Evolutionary conservation across 169 alveolate species (phyloP).

Genomic region (Cryptosporidium canis): DNA sequence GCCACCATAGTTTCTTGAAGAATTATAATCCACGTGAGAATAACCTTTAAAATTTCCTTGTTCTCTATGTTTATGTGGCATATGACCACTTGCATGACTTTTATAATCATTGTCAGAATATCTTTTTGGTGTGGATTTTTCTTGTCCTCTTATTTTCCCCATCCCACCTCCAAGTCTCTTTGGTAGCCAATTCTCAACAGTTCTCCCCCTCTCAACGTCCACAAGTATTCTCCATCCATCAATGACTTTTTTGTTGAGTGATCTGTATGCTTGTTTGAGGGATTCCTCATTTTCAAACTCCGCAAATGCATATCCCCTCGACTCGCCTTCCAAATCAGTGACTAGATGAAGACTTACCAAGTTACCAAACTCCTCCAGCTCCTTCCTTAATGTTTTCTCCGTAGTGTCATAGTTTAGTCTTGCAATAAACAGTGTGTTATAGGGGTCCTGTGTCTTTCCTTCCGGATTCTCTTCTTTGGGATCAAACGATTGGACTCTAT

Average conservation of each 20-base stretch:
- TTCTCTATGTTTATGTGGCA: slow-evolving; percentile 14
- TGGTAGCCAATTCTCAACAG: slow-evolving; percentile 84
- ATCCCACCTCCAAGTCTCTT: slow-evolving; percentile 88
- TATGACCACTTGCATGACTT: background rate
- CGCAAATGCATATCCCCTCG: slow-evolving; percentile 88
- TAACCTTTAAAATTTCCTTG: background rate
- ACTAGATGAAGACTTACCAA: slow-evolving; percentile 79
- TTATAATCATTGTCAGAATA: background rate
- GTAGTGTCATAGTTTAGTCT: slow-evolving; percentile 81
- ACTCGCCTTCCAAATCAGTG: slow-evolving; percentile 80
- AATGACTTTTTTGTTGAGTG: slow-evolving; percentile 80
- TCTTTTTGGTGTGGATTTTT: background rate
- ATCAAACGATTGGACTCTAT: background rate
- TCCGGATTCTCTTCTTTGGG: background rate
- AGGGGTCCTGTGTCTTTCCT: slow-evolving; percentile 78
- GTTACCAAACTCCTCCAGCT: slow-evolving; percentile 85
- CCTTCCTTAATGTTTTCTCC: slow-evolving; percentile 81
- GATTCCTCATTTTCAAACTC: slow-evolving; percentile 84
- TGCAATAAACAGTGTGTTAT: slow-evolving; percentile 84
- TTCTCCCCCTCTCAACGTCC: slow-evolving; percentile 88
- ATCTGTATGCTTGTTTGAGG: slow-evolving; percentile 79
- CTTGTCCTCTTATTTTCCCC: slow-evolving; percentile 77
- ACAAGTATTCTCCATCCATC: slow-evolving; percentile 85
- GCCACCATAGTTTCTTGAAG: slow-evolving; percentile 1
- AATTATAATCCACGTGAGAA: background rate